Base-by-base conservation (phyloP, 1,284 basidiomycete genomes). In the Vanrija pseudolonga region DNA sequence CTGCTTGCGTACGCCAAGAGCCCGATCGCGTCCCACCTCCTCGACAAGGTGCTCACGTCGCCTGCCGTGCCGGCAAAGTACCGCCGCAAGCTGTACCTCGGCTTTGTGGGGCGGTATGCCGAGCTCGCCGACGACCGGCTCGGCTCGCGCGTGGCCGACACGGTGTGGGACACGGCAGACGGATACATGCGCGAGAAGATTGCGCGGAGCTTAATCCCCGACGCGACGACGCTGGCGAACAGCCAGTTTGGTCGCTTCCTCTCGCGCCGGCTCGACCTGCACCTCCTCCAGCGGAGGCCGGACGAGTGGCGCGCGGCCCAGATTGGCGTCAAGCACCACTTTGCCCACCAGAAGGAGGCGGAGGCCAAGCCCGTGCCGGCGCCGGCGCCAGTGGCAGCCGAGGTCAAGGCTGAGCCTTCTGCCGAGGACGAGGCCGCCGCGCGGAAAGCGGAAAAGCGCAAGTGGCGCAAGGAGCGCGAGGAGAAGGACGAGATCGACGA, bases 111-210 rank as follows among this genome's bases (percentile, higher is more conserved):
- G 3, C 81, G 85, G 54, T 95, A 86, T 72, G 85, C 87, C 65
- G 68, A 76, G 26, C 83, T 97, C 20, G 88, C 89, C 3, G 85
- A 92, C 68, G 89, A 95, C 70, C 84, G 88, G 22, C 84, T 95
- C 61, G 93, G 94, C 45, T 90, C 88, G 63, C 82, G 90, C 48
- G 85, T 97, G 1, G 89, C 84, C 3, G 93, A 94, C 66, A 84
- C 87, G 22, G 88, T 87, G 62, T 97, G 90, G 89, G 83, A 81
- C 1, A 84, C 83, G 55, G 86, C 89, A 15, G 94, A 97, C 76
- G 87, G 90, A 1, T 96, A 88, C 76, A 81, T 95, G 62, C 92
- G 88, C 79, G 91, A 95, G 77, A 94, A 93, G 75, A 90, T 97
- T 48, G 91, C 88, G 1, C 83, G 84, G 15, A 87, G 87, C 12